Evolutionary conservation across 2,329 filamentous ascomycete genomes (phyloP).

Genomic region (Botryotinia convoluta): DNA sequence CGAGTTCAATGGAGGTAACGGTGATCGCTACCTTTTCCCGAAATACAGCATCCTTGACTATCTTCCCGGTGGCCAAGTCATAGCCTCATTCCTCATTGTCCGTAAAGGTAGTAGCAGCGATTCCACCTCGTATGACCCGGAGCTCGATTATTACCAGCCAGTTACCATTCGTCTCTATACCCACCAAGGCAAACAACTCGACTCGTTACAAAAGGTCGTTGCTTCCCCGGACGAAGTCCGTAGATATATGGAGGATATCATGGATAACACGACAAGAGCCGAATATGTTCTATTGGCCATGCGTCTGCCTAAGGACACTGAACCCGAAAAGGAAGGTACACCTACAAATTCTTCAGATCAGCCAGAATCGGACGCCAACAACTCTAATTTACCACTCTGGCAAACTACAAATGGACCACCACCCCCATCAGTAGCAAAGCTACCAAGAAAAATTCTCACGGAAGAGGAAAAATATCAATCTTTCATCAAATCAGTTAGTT

Average conservation of each 20-base stretch:
- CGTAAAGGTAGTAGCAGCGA: constrained; percentile 68
- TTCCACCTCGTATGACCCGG: constrained; percentile 57
- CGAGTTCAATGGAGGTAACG: constrained; percentile 64
- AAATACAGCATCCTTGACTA: constrained; percentile 75
- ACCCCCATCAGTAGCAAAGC: constrained; percentile 16
- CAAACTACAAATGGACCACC: constrained; percentile 30
- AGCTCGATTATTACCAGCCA: constrained; percentile 73
- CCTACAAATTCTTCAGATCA: neutral
- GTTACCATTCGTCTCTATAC: constrained; percentile 62
- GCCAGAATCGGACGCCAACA: constrained; percentile 1
- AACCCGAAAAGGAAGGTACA: constrained; percentile 23
- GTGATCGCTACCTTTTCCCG: constrained; percentile 76
- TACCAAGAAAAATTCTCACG: constrained; percentile 38
- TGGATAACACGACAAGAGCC: constrained; percentile 66
- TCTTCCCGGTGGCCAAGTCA: constrained; percentile 56
- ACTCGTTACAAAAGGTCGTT: constrained; percentile 59
- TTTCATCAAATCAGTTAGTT: constrained; percentile 41
- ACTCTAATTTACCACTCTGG: constrained; percentile 30
- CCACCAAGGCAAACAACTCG: constrained; percentile 54
- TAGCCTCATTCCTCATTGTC: constrained; percentile 75
- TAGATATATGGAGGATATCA: constrained; percentile 67
- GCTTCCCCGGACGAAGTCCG: constrained; percentile 61
- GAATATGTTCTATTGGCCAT: constrained; percentile 67
- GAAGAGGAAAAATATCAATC: constrained; percentile 49
- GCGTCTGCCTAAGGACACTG: constrained; percentile 52